These are phyloP conservation scores for Globisporangium canariense DNA, from an alignment of 352 stramenopile species.

Conservation along the genomic window DNA sequence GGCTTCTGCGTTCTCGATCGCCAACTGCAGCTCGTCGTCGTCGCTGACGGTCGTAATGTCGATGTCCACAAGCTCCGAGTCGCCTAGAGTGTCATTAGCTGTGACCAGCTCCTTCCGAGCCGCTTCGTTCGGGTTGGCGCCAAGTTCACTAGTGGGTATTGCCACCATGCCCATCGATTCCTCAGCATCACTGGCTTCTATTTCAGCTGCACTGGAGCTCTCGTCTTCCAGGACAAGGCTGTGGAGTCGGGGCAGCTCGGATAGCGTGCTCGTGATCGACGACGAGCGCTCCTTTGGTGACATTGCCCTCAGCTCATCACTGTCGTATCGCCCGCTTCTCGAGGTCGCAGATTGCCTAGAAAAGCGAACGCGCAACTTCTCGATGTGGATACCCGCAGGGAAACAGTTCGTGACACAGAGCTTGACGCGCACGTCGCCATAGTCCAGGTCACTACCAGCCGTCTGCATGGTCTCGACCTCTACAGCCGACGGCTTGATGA, in stretches of 20 bases:
- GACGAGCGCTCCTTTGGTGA: conserved; percentile 3
- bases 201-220: neutral
- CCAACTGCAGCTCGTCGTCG: neutral
- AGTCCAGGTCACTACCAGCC: conserved; percentile 31
- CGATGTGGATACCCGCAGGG: conserved; percentile 49
- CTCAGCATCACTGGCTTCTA: neutral
- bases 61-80: conserved; percentile 1
- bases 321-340: neutral
- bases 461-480: conserved; percentile 54
- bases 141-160: neutral
- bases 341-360: neutral
- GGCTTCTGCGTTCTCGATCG: neutral
- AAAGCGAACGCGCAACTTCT: conserved; percentile 52
- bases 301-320: neutral
- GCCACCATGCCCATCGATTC: neutral
- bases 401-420: conserved; percentile 59
- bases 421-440: conserved; percentile 57
- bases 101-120: neutral
- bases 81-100: neutral
- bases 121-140: neutral
- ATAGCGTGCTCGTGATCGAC: neutral
- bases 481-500: conserved; percentile 42
- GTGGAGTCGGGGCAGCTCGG: conserved; percentile 14
- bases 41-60: conserved; percentile 2
- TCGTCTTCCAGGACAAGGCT: conserved; percentile 21